phyloP scores from a whole-genome alignment of 2,329 filamentous ascomycete genomes.

The Claviceps quebecensis region DNA sequence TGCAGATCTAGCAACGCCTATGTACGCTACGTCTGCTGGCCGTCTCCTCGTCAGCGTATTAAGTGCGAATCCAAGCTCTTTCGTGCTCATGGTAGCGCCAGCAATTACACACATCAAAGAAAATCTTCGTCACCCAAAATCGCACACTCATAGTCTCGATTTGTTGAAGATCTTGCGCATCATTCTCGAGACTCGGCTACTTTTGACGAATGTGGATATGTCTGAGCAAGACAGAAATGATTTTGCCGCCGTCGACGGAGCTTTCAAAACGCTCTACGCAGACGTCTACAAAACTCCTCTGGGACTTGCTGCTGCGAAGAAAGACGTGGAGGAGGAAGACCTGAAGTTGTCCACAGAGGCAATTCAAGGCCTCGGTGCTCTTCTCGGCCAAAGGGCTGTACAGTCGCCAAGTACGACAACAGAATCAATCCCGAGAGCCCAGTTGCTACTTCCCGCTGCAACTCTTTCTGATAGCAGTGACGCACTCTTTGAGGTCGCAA shows the following conservation, averaged over 20 bases:
- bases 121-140: constrained; percentile 36
- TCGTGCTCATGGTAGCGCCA: constrained; percentile 32
- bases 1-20: constrained; percentile 37
- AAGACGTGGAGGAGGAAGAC: constrained; percentile 21
- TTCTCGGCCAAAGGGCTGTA: constrained; percentile 25
- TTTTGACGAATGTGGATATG: constrained; percentile 22
- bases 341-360: constrained; percentile 28
- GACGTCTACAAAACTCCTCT: constrained; percentile 28
- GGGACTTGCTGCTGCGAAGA: constrained; percentile 13
- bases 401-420: neutral
- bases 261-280: constrained; percentile 28
- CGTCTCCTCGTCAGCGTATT: constrained; percentile 37
- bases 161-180: constrained; percentile 37
- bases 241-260: constrained; percentile 21
- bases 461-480: constrained; percentile 26
- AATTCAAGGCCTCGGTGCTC: constrained; percentile 30
- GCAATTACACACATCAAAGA: constrained; percentile 34
- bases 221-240: constrained; percentile 22
- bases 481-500: constrained; percentile 18
- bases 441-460: constrained; percentile 19
- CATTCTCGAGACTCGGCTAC: constrained; percentile 31
- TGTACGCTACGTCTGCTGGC: constrained; percentile 38
- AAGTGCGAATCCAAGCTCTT: constrained; percentile 33
- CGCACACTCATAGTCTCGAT: constrained; percentile 35
- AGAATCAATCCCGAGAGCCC: constrained; percentile 1